Conservation (phyloP, 2,329 filamentous ascomycete genomes). For the Colletotrichum shisoi region DNA sequence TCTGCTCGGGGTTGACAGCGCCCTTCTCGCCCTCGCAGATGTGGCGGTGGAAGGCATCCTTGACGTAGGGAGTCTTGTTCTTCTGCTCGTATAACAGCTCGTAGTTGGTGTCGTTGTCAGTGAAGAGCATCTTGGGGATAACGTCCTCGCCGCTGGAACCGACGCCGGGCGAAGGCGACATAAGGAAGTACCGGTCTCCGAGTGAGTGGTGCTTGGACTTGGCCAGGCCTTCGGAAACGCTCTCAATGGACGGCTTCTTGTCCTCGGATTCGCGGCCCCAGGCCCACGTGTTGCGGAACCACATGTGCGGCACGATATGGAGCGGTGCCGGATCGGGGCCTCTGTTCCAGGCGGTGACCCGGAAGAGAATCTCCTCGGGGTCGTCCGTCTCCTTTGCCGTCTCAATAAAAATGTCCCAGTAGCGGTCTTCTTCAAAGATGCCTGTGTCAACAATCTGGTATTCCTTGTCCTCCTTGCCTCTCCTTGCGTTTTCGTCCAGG, state of each 20-base stretch:
- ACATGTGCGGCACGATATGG: constrained; percentile 92
- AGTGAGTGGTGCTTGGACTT: constrained; percentile 82
- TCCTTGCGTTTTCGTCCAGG: constrained; percentile 80
- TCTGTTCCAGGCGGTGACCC: constrained; percentile 95
- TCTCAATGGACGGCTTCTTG: constrained; percentile 80
- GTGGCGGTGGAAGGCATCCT: constrained; percentile 91
- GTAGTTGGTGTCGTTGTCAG: constrained; percentile 94
- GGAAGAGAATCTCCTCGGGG: constrained; percentile 89
- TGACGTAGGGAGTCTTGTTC: constrained; percentile 86
- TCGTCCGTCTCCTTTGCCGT: constrained; percentile 94
- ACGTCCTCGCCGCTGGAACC: constrained; percentile 82
- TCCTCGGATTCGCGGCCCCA: constrained; percentile 83
- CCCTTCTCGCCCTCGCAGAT: constrained; percentile 83
- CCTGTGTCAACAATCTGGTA: constrained; percentile 93
- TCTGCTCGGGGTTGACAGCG: constrained; percentile 80
- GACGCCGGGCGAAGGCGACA: constrained; percentile 89
- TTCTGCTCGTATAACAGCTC: constrained; percentile 76
- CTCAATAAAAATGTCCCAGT: constrained; percentile 98
- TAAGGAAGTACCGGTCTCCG: constrained; percentile 81
- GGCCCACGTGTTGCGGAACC: constrained; percentile 97
- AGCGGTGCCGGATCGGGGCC: constrained; percentile 88
- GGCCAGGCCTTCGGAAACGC: constrained; percentile 70
- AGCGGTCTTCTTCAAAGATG: constrained; percentile 84
- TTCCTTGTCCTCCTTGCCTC: constrained; percentile 79
- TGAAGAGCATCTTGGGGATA: constrained; percentile 85